Conservation (phyloP, 495 filamentous ascomycete genomes). For the Corynascus novoguineensis region DNA sequence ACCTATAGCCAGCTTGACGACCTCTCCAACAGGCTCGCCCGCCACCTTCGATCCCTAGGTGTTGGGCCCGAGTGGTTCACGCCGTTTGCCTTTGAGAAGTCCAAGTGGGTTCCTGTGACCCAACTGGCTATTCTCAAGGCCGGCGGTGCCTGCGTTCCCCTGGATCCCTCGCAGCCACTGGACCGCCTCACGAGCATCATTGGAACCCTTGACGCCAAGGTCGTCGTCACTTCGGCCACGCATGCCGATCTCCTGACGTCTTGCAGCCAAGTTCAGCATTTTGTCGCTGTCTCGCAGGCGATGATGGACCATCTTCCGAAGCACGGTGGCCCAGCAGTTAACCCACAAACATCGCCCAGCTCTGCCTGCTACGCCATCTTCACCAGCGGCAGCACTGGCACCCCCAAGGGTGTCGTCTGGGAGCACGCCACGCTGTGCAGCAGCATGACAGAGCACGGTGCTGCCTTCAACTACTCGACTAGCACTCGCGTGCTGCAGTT, state of each 20-base stretch:
- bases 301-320: not conserved
- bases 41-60: conserved; percentile 29
- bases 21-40: conserved; percentile 32
- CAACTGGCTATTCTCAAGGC: conserved; percentile 46
- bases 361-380: conserved; percentile 46
- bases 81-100: conserved; percentile 53
- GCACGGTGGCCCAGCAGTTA: not conserved
- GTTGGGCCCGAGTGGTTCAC: conserved; percentile 47
- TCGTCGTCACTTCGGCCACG: conserved; percentile 20
- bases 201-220: conserved; percentile 27
- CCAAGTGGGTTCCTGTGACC: conserved; percentile 42
- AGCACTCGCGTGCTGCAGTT: conserved; percentile 50
- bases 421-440: conserved; percentile 32
- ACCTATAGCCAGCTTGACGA: conserved; percentile 47
- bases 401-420: conserved; percentile 41
- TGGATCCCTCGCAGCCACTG: conserved; percentile 51
- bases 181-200: conserved; percentile 39
- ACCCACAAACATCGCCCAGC: conserved; percentile 2
- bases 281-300: not conserved
- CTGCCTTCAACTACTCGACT: not conserved
- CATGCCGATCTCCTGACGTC: not conserved
- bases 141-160: conserved; percentile 50
- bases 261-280: conserved; percentile 8
- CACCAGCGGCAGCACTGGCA: conserved; percentile 55
- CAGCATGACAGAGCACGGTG: conserved; percentile 6